phyloP scores from a whole-genome alignment of 2,329 filamentous ascomycete genomes.

The Tolypocladium cylindrosporum region DNA sequence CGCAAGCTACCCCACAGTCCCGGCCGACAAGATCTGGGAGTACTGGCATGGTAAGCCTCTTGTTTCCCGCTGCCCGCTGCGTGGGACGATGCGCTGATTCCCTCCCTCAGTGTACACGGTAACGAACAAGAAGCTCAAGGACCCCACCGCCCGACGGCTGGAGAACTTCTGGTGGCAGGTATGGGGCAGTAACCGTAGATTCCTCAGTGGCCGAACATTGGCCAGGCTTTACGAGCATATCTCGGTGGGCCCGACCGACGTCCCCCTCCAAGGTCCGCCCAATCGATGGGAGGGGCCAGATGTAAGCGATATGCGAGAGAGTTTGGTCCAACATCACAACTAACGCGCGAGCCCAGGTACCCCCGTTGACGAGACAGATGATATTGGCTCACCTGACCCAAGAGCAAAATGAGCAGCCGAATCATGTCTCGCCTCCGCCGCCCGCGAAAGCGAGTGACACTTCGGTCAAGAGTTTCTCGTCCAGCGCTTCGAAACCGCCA shows the following conservation, averaged over 20 bases:
- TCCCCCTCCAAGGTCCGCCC: slow-evolving; percentile 42
- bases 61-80: background rate
- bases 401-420: slow-evolving; percentile 5
- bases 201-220: slow-evolving; percentile 41
- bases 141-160: slow-evolving; percentile 52
- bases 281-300: slow-evolving; percentile 42
- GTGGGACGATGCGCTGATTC: background rate
- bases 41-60: slow-evolving; percentile 45
- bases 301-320: slow-evolving; percentile 21
- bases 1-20: slow-evolving; percentile 38
- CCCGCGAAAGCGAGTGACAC: slow-evolving; percentile 10
- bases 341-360: slow-evolving; percentile 11
- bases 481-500: slow-evolving; percentile 32
- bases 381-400: slow-evolving; percentile 13
- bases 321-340: background rate
- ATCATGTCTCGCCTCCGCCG: slow-evolving; percentile 5
- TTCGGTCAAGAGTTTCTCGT: slow-evolving; percentile 21
- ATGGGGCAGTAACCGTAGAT: slow-evolving; percentile 46
- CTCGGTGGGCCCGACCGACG: slow-evolving; percentile 45
- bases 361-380: slow-evolving; percentile 17
- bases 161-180: slow-evolving; percentile 61
- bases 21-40: slow-evolving; percentile 41
- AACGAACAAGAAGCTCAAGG: slow-evolving; percentile 46
- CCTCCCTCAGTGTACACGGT: slow-evolving; percentile 44
- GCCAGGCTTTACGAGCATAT: slow-evolving; percentile 48